phyloP scores from a whole-genome alignment of 169 alveolate species.

The Plasmodium chabaudi region DNA sequence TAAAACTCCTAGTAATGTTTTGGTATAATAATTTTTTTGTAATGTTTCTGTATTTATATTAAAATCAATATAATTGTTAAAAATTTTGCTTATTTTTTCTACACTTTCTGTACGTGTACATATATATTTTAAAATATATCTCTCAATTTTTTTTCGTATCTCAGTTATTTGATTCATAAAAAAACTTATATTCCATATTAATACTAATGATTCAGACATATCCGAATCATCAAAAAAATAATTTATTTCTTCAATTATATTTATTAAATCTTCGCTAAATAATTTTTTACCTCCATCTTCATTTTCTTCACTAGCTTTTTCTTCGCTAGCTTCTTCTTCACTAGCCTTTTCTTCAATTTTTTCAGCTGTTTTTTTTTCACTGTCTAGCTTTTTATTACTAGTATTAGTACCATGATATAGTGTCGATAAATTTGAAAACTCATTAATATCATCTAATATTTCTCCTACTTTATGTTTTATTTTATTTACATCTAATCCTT shows the following conservation, averaged over 20 bases:
- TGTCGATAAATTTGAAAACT: slow-evolving; percentile 13
- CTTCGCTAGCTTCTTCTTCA: not conserved
- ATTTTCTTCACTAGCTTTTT: not conserved
- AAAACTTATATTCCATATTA: slow-evolving; percentile 66
- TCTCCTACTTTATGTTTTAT: slow-evolving; percentile 52
- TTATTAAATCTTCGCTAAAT: slow-evolving; percentile 56
- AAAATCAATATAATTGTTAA: slow-evolving; percentile 13
- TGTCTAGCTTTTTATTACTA: not conserved
- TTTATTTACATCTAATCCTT: slow-evolving; percentile 20
- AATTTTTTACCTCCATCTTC: not conserved
- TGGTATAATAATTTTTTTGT: slow-evolving; percentile 58
- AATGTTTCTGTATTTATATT: slow-evolving; percentile 25
- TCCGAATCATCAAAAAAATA: slow-evolving; percentile 54
- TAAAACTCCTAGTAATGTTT: slow-evolving; percentile 55
- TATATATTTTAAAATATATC: slow-evolving; percentile 54
- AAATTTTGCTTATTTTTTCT: slow-evolving; percentile 24
- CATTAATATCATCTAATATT: slow-evolving; percentile 50
- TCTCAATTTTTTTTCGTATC: slow-evolving; percentile 54
- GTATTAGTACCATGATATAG: slow-evolving; percentile 2
- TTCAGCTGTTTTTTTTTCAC: not conserved
- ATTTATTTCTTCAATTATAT: slow-evolving; percentile 69
- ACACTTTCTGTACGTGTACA: slow-evolving; percentile 29
- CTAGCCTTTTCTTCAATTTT: too few relatives aligned
- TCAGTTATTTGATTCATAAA: slow-evolving; percentile 51
- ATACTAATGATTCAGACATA: slow-evolving; percentile 46